Evolutionary conservation across 306 rosid species (phyloP).

Genomic region (Vigna reflexopilosa): DNA sequence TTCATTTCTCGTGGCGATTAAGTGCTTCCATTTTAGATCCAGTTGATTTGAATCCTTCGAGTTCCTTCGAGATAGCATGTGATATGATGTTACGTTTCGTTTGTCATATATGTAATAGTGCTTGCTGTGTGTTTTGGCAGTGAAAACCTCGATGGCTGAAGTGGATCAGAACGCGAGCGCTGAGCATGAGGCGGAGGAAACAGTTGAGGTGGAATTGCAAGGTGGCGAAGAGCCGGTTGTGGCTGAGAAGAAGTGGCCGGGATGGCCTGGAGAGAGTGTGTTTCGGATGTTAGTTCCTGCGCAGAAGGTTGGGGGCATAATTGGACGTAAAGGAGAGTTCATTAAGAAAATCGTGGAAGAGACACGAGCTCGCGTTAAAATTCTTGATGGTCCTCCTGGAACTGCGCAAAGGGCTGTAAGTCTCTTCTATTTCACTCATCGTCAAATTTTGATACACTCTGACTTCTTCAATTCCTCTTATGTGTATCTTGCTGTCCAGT

Average conservation of each 20-base stretch:
- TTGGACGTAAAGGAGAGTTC: slow-evolving; percentile 98
- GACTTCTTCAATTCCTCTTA: slow-evolving; percentile 10
- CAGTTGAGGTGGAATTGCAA: slow-evolving; percentile 46
- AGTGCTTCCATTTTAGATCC: background rate
- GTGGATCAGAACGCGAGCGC: slow-evolving; percentile 53
- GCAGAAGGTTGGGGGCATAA: slow-evolving; percentile 95
- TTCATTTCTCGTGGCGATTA: background rate
- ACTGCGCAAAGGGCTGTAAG: slow-evolving; percentile 98
- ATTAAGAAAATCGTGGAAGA: slow-evolving; percentile 92
- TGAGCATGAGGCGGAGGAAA: slow-evolving; percentile 45
- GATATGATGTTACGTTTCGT: background rate
- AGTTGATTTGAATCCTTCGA: background rate
- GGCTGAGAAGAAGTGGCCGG: slow-evolving; percentile 95
- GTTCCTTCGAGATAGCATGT: background rate
- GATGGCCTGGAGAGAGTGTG: slow-evolving; percentile 99
- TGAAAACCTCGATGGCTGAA: slow-evolving; percentile 22
- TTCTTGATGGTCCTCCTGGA: slow-evolving; percentile 98
- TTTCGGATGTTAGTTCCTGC: slow-evolving; percentile 97
- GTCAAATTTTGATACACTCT: background rate
- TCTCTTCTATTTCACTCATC: slow-evolving; percentile 21
- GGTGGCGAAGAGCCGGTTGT: slow-evolving; percentile 61
- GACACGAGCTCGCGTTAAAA: slow-evolving; percentile 92
- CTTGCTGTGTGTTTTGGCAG: slow-evolving; percentile 1
- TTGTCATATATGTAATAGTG: background rate
- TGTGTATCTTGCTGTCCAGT: slow-evolving; percentile 16